Base-by-base conservation (phyloP, 768 basidiomycete species). In the Lyophyllum semitale region DNA sequence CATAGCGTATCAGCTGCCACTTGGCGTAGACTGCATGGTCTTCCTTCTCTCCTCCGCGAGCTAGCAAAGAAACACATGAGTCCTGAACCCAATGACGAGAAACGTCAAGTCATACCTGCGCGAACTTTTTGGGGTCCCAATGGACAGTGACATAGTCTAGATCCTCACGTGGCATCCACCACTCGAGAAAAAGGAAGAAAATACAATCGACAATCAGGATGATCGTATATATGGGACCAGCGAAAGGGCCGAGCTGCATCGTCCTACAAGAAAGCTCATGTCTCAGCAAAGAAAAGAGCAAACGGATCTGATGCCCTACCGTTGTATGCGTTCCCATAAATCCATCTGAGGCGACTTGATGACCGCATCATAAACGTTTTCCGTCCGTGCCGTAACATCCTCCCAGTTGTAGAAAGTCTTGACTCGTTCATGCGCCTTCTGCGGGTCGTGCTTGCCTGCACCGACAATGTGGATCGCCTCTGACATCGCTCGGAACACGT, bases 121-220 rank as follows among this genome's bases (percentile, higher is more conserved):
- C 61, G 55, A 79, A 78, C n/a, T 55, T 55, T 2, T 68, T 65
- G 33, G 69, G 59, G 52, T 86, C 74, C 90, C 91, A 93, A 49
- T 84, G 76, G 51, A 74, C 74, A 25, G 78, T 72, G 0, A 93
- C 94, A 59, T 82, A 85, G 68, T 96, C 91, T 49, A 97, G 73
- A 53, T 85, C 77, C 20, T 88, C 83, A 43, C 87, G 74, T 0
- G 96, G 96, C 66, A 85, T 80, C 77, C 85, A 86, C 86, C 84
- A 91, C 63, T 97, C 93, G 3, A 99, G 76, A 46, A 92, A 75
- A 60, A 85, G 64, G 68, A 93, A 94, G 71, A 97, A 96, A 8
- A 96, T 69, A 66, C 93, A 93, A 63, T 95, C 89, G 1, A 98
- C 91, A 26, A 95, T 77, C 38, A 97, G 73, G 37, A 98, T 98